phyloP scores from a whole-genome alignment of 352 stramenopile species.

The Elongisporangium undulatum region DNA sequence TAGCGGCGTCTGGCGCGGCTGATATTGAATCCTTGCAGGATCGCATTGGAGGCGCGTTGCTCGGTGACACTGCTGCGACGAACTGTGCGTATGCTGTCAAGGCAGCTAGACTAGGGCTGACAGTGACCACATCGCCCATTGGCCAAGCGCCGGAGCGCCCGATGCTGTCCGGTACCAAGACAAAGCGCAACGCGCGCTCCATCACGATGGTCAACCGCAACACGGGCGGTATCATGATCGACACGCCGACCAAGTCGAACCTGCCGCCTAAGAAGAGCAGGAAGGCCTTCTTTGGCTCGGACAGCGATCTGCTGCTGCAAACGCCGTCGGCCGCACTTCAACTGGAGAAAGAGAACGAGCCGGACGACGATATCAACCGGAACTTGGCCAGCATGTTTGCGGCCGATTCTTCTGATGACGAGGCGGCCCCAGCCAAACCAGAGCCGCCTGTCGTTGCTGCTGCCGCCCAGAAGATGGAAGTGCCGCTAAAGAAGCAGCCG shows the following conservation, averaged over 20 bases:
- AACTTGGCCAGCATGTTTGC: constrained; percentile 7
- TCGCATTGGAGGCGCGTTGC: neutral
- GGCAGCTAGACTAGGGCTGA: neutral
- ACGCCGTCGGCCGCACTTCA: constrained; percentile 12
- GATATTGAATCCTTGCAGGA: neutral
- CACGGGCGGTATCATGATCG: constrained; percentile 27
- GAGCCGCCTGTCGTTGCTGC: neutral
- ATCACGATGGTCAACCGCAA: constrained; percentile 20
- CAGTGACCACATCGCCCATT: neutral
- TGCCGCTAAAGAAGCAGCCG: constrained; percentile 6
- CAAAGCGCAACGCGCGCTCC: constrained; percentile 35
- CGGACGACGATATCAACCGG: constrained; percentile 3
- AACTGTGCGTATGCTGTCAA: neutral
- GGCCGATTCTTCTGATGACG: neutral
- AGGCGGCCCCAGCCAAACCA: constrained; percentile 2
- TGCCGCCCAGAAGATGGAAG: constrained; percentile 6
- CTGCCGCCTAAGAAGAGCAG: constrained; percentile 28
- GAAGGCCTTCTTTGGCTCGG: neutral
- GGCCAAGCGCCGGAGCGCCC: neutral
- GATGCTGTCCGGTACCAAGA: constrained; percentile 13
- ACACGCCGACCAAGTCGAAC: constrained; percentile 33
- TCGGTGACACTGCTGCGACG: neutral
- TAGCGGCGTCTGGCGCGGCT: neutral
- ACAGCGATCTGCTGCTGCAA: neutral
- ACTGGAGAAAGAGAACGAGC: constrained; percentile 9